Base-by-base conservation (phyloP, 306 rosid genomes). In the Prunus persica region DNA sequence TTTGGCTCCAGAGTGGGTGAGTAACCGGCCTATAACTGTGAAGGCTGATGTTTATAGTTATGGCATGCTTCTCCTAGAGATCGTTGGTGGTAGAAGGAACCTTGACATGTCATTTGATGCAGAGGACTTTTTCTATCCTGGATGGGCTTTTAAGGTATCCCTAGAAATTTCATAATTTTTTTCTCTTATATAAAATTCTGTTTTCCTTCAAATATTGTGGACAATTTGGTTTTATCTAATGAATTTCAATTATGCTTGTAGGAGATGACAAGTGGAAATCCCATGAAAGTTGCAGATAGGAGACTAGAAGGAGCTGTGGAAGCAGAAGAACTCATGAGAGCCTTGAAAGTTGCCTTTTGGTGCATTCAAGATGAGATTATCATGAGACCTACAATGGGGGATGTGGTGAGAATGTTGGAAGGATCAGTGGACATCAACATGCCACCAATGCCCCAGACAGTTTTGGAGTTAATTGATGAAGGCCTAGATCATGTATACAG, bases 361-460 rank as follows among this genome's bases (percentile, higher is more conserved):
- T 95, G 98, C 88, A 95, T 95, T 56, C 96, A 92, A 80, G 98
- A 95, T 79, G 98, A 92, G 87, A 87, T 95, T 45, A 76, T 63
- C 52, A 70, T 71, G 89, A 79, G 98, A 77, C 98, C 98, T 41
- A 87, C 95, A 58, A 95, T 90, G 98, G 98, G 98, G 52, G 98
- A 90, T 56, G 89, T 92, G 61, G 96, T 92, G 82, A 90, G 90
- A 79, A 84, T 90, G 96, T 78, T 95, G 69, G 98, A 95, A 89
- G 96, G 85, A 52, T 81, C 96, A 12, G 67, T 69, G 10, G 84
- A 73, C 69, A 80, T 89, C 41, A 89, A 89, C 67, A 85, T 80
- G 85, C 98, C 98, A 12, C 95, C 97, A 47, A 94, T 94, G 93
- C 98, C 98, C 9, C 98, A 90, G 57, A 92, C 98, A 54, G 91